Evolutionary conservation across 495 filamentous ascomycete genomes (phyloP), one percentile per base, ranked within the genome.

Genomic region (Lasiosphaeria ovina): DNA sequence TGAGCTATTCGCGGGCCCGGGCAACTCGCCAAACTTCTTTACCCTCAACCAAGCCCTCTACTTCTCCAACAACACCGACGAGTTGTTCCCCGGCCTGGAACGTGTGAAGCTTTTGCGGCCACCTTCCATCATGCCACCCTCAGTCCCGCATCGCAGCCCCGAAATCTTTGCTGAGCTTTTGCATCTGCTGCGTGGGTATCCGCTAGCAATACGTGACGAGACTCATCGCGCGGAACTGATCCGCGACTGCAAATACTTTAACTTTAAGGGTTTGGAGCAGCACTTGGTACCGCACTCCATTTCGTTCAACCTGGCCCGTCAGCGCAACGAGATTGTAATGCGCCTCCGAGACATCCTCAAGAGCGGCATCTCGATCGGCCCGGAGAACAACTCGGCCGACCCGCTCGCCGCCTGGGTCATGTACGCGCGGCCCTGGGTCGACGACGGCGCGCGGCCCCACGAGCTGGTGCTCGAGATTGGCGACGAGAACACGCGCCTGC

Each of bases 11-110:
- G 87, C 85, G 10, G 78, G 80, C 32, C 90, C 89, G 10, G 93
- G 94, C 4, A 91, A 98, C 72, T 86, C 85, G 35, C 92, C 92
- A 6, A 98, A 98, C 74, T 98, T 93, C 82, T 98, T 98, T 78
- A 86, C 91, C 6, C 83, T 98, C 6, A 93, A 93, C 54, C 96
- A 97, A 69, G 87, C 87, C 10, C 85, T 92, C 68, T 96, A 96
- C 79, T 95, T 97, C 75, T 84, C 86, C 33, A 85, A 85, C 33
- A 85, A 85, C 1, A 90, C 89, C 3, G 76, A 83, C 32, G 87
- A 96, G 65, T 81, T 92, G 48, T 97, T 97, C 66, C 93, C 93
- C 0, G 94, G 94, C 3, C 82, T 97, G 1, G 83, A 92, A 51
- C 83, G 89, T 16, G 81, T 85, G 55, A 85, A 85, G 16, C 85